Evolutionary conservation across 2,329 filamentous ascomycete species (phyloP), one percentile per base, ranked within the genome.

Genomic region (Xylaria sp.): DNA sequence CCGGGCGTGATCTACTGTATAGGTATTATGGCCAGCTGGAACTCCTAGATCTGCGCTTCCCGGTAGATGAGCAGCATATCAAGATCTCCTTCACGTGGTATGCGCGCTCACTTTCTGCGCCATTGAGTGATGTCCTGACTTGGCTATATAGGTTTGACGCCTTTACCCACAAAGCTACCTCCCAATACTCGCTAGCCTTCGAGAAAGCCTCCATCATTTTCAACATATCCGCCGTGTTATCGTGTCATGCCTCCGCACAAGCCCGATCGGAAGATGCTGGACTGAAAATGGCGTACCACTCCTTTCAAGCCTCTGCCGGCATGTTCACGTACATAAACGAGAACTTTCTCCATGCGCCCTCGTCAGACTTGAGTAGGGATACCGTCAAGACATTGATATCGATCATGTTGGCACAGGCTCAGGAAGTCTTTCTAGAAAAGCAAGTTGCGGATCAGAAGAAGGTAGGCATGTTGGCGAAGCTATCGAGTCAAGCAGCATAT

Each of bases 301-400:
- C 93, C 19, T 98, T 98, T 80, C 95, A 99, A 77, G 95, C 95
- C 40, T 93, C 94, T 7, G 95, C 95, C 9, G 95, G 95, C 80
- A 99, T 99, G 95, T 99, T 98, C 77, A 98, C 94, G 54, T 99
- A 99, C 73, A 99, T 99, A 80, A 99, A 99, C 78, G 95, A 99
- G 79, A 99, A 99, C 79, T 99, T 99, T 75, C 82, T 99, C 35
- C 95, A 99, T 72, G 95, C 95, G 1, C 95, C 96, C 0, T 97
- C 93, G 8, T 93, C 92, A n/a, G 95, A 99, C 73, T 79, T 99
- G 48, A 98, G 93, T 75, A 83, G 95, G 63, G 94, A 99, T 52
- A 99, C 95, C 0, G 92, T 99, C 72, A 97, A 97, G 79, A 93
- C 92, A 0, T 78, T 99, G 67, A 98, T 99, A 73, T 86, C 89